These are phyloP conservation scores for Pythium volutum DNA, from an alignment of 352 stramenopile species.

Conservation along the genomic window DNA sequence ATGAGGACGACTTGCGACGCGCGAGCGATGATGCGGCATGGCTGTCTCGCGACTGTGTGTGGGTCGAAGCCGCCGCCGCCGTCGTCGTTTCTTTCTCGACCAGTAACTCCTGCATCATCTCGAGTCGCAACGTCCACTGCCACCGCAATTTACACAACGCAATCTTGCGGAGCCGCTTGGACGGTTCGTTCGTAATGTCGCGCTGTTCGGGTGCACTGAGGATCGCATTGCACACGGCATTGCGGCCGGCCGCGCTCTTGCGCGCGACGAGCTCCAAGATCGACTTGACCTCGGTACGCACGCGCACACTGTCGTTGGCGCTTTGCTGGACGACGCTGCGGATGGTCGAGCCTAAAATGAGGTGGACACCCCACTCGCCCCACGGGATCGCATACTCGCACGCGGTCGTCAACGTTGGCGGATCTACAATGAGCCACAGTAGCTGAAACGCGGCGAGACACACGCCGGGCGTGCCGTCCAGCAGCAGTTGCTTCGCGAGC, in stretches of 20 bases:
- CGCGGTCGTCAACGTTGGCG: conserved; percentile 21
- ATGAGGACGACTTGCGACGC: conserved; percentile 37
- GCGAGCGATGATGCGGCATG: conserved; percentile 2
- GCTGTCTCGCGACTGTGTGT: neutral
- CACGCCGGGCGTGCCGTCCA: conserved; percentile 44
- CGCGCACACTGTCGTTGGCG: conserved; percentile 57
- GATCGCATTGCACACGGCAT: conserved; percentile 68
- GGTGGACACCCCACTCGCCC: conserved; percentile 75
- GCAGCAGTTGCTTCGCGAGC: conserved; percentile 59
- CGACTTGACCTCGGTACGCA: conserved; percentile 45
- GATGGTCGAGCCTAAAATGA: conserved; percentile 72
- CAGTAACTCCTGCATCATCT: conserved; percentile 61
- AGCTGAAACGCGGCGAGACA: conserved; percentile 57
- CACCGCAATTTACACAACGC: conserved; percentile 51
- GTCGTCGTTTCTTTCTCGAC: conserved; percentile 15
- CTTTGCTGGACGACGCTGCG: conserved; percentile 72
- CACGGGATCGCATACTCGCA: conserved; percentile 63
- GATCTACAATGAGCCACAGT: conserved; percentile 51
- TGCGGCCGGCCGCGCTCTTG: conserved; percentile 52
- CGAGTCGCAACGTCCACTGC: conserved; percentile 56
- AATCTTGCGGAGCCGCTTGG: conserved; percentile 41
- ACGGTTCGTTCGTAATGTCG: conserved; percentile 33
- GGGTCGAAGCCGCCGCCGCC: neutral
- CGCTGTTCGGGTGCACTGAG: conserved; percentile 64
- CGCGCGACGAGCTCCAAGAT: conserved; percentile 43